Conservation (phyloP, 2,329 filamentous ascomycete species). For the Aspergillaceae sp. region DNA sequence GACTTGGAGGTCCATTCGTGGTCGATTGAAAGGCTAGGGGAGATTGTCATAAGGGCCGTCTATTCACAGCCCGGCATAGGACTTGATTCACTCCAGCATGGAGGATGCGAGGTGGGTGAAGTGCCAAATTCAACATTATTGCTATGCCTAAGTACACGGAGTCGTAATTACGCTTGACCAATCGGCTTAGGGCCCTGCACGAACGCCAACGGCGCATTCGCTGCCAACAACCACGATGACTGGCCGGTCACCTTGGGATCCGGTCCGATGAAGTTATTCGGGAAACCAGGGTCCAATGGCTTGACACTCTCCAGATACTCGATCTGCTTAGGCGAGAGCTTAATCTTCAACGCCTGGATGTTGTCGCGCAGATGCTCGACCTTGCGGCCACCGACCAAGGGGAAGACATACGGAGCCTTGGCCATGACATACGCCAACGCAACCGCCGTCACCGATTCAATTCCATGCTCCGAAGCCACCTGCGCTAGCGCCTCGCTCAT, state of each 20-base stretch:
- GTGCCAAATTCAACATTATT: too few species aligned
- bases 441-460: conserved; percentile 50
- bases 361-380: conserved; percentile 52
- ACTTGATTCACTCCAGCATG: too few species aligned
- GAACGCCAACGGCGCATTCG: conserved; percentile 12
- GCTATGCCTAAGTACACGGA: background rate
- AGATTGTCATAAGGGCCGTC: too few species aligned
- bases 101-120: too few species aligned
- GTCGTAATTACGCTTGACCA: conserved; percentile 3
- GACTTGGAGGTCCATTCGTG: too few species aligned
- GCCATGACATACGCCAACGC: conserved; percentile 67
- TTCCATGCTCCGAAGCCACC: conserved; percentile 50
- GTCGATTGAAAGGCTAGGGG: too few species aligned
- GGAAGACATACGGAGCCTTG: conserved; percentile 65
- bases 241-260: conserved; percentile 18
- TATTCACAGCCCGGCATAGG: too few species aligned
- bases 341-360: conserved; percentile 20
- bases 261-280: conserved; percentile 47
- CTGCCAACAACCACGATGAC: conserved; percentile 1
- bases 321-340: conserved; percentile 55
- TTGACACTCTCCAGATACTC: conserved; percentile 55
- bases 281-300: conserved; percentile 60
- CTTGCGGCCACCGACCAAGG: conserved; percentile 63
- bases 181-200: conserved; percentile 13
- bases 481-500: conserved; percentile 52